Evolutionary conservation across 1,139 yeast species (phyloP).

Genomic region (Kurtzmaniella quercitrusa): DNA sequence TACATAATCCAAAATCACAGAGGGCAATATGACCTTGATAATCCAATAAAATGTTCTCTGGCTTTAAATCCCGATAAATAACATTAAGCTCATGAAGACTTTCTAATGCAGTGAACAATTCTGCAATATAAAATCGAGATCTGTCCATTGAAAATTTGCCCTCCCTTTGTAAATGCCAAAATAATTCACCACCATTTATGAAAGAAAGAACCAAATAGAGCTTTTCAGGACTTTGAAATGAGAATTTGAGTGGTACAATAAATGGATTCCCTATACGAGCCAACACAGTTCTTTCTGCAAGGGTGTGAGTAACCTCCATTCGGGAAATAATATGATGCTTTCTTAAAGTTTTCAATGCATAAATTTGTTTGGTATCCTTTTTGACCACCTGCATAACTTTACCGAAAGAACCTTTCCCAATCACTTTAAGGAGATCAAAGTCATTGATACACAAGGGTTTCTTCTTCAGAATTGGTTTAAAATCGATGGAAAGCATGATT

Average conservation of each 20-base stretch:
- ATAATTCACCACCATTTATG: constrained; percentile 95
- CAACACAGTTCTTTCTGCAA: constrained; percentile 92
- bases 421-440: constrained; percentile 87
- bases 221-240: constrained; percentile 95
- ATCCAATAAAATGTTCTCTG: constrained; percentile 89
- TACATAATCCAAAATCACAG: constrained; percentile 96
- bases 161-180: constrained; percentile 89
- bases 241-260: constrained; percentile 93
- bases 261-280: constrained; percentile 95
- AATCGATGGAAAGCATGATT: constrained; percentile 69
- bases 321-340: constrained; percentile 92
- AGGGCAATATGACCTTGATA: constrained; percentile 96
- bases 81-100: constrained; percentile 87
- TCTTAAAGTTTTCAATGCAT: constrained; percentile 89
- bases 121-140: constrained; percentile 91
- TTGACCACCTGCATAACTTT: constrained; percentile 98
- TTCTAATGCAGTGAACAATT: constrained; percentile 86
- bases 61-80: constrained; percentile 91
- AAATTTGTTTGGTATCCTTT: constrained; percentile 89
- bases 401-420: constrained; percentile 97
- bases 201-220: constrained; percentile 85
- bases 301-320: constrained; percentile 91
- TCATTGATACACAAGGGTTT: constrained; percentile 82
- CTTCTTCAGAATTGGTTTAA: constrained; percentile 63
- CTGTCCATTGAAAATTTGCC: constrained; percentile 87